Conservation (phyloP, 768 basidiomycete species). For the Albatrellus ellisii region DNA sequence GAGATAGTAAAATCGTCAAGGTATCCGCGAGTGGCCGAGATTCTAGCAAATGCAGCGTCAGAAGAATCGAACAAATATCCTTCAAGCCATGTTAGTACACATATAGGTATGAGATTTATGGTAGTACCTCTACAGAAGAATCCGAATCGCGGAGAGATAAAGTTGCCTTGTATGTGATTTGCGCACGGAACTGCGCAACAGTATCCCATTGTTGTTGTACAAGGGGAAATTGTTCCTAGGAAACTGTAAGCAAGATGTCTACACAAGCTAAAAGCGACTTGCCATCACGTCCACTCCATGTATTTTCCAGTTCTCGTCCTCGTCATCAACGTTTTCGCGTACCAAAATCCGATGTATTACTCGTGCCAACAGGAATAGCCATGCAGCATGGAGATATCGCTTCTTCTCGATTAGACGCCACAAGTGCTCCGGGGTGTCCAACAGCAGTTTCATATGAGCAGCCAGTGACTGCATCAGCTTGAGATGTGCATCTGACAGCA, state of each 20-base stretch:
- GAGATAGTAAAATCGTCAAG: slow-evolving; percentile 53
- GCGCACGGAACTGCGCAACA: slow-evolving; percentile 73
- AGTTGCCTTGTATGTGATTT: slow-evolving; percentile 83
- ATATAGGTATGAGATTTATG: not conserved
- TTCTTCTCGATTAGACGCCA: slow-evolving; percentile 80
- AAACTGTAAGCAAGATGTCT: not conserved
- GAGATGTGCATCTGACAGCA: slow-evolving; percentile 65
- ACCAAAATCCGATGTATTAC: slow-evolving; percentile 72
- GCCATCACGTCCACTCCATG: slow-evolving; percentile 56
- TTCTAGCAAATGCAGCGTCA: slow-evolving; percentile 83
- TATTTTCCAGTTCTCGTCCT: slow-evolving; percentile 40
- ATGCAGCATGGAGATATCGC: slow-evolving; percentile 71
- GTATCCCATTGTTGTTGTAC: slow-evolving; percentile 91
- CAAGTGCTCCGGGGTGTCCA: slow-evolving; percentile 86
- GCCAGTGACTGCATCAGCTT: slow-evolving; percentile 61
- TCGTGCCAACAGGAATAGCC: slow-evolving; percentile 76
- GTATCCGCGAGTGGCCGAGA: slow-evolving; percentile 69
- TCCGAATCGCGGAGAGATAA: slow-evolving; percentile 55
- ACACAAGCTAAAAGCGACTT: slow-evolving; percentile 14
- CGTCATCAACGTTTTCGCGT: slow-evolving; percentile 49
- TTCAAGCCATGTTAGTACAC: slow-evolving; percentile 18
- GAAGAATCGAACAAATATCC: slow-evolving; percentile 65
- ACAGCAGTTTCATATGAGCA: slow-evolving; percentile 80
- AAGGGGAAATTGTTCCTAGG: slow-evolving; percentile 75
- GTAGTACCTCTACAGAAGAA: slow-evolving; percentile 35